Evolutionary conservation across 768 basidiomycete genomes (phyloP), one percentile per base, ranked within the genome.

Genomic region (Trametes sanguinea): DNA sequence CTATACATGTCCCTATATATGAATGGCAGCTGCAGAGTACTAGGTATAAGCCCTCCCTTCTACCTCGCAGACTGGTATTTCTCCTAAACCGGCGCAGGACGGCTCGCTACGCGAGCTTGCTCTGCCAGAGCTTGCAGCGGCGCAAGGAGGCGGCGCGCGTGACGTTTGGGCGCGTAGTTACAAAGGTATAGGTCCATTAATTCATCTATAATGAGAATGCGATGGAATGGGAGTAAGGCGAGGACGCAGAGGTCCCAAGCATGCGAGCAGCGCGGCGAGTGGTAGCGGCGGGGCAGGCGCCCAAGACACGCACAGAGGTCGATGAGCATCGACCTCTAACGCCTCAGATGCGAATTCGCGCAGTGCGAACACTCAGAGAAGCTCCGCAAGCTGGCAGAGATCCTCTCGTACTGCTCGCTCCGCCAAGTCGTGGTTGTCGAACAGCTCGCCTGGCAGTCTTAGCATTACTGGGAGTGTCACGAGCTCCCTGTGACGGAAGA

Each of bases 391-490:
- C 40, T 57, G 55, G 55, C 55, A 50, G 37, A 39, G 48, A 8
- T 51, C 57, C 27, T 50, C 57, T 6, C 32, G 22, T 7, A 47
- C 45, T n/a, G 45, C 55, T 8, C 10, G 29, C 42, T 59, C 57
- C 9, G 57, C 57, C 27, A 40, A 45, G 32, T 51, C 57, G n/a
- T 59, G 57, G 50, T 32, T 40, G 42, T 50, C 57, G 14, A 48
- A 43, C 27, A 13, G 47, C 37, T 59, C 57, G 3, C 50, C 57
- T 16, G 50, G 50, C 39, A 59, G 50, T 30, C 47, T 22, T 9
- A 30, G 29, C 17, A 52, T 48, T 42, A 39, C 48, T 29, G 32
- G 50, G 40, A 52, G 57, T 32, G 57, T 51, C 7, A 33, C 40
- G 32, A 51, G 50, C 50, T 11, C 57, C 11, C 33, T 35, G 10